A percentile compares a stretch with the other conserved stretches of the same genome.
Conservation (phyloP, 1,284 basidiomycete species). For the Naganishia albida region DNA sequence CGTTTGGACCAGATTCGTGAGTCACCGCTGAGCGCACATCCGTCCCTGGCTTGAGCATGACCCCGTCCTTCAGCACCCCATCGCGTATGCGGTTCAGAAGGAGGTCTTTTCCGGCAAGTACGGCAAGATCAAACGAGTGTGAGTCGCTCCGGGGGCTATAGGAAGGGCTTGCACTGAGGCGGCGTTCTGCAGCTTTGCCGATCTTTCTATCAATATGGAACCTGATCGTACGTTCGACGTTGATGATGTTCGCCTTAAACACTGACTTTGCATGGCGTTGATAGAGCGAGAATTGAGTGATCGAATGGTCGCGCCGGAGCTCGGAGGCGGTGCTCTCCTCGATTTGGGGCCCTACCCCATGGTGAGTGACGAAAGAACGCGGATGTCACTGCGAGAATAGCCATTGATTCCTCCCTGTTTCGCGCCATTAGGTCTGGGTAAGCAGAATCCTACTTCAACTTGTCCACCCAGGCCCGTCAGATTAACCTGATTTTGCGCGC, state of each 20-base stretch:
- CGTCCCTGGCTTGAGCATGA: neutral
- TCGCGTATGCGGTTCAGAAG: constrained; percentile 51
- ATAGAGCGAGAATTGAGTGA: constrained; percentile 52
- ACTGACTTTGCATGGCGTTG: neutral
- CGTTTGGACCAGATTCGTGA: constrained; percentile 52
- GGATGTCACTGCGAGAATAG: neutral
- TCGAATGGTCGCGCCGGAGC: constrained; percentile 73
- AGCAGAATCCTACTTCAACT: neutral
- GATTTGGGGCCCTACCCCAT: constrained; percentile 85
- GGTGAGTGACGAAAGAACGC: constrained; percentile 57
- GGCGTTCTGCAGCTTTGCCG: constrained; percentile 58
- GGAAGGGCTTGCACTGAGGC: neutral
- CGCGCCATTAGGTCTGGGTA: constrained; percentile 24
- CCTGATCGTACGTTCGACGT: constrained; percentile 63
- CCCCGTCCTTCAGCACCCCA: constrained; percentile 42
- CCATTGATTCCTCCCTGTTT: neutral
- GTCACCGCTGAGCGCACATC: neutral
- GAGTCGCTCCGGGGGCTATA: neutral
- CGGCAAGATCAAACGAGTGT: constrained; percentile 51
- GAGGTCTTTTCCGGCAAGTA: constrained; percentile 48
- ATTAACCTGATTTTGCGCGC: neutral
- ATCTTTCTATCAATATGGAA: constrained; percentile 71
- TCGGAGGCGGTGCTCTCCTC: constrained; percentile 81
- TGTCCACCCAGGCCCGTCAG: too few species aligned
- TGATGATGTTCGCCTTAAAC: neutral